Base-by-base conservation (phyloP, 106 monocot species). In the Platanthera zijinensis region DNA sequence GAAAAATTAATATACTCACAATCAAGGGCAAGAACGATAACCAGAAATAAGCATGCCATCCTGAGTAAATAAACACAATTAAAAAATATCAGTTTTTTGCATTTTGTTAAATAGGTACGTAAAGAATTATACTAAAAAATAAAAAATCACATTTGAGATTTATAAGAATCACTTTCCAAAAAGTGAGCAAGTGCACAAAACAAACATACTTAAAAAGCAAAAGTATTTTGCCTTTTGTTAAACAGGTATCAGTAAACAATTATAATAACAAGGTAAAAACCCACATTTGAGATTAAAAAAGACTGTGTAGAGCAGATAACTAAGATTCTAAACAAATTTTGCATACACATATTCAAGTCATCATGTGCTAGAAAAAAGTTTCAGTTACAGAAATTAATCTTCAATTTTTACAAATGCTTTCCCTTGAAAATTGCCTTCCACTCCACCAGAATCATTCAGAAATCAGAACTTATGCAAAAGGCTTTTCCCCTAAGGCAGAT, bases 41-140 rank as follows among this genome's bases (percentile, higher is more conserved):
- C 85, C 87, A 91, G 78, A 91, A 91, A 57, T 84, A 88, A 53
- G 84, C 76, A 71, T 91, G 88, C 90, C 87, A 91, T 67, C 90
- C 90, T 91, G 87, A 83, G 9, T 13, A 70, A 48, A 70, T 5
- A 46, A 25, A 48, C 48, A 17, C 14, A n/a, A 48, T 48, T 70
- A 32, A 13, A 47, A 70, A 70, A 6, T 3, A 17, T 70, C 5
- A 70, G 13, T 48, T 47, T 70, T 48, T 67, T 13, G 11, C 5
- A 5, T 39, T 67, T 46, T 21, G 70, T 48, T 17, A n/a, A 48
- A 48, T 6, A 11, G 25, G 15, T 39, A 7, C 10, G 2, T 70
- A 46, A 70, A 70, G n/a, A 70, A 48, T 15, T 39, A 48, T 48
- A 7, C 15, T 46, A n/a, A 7, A 70, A 17, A 48, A 46, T 47